Percentiles rank a stretch among this genome's conserved stretches.
Evolutionary conservation across 2,329 filamentous ascomycete species (phyloP).

Genomic region (Hypoxylon sp.): DNA sequence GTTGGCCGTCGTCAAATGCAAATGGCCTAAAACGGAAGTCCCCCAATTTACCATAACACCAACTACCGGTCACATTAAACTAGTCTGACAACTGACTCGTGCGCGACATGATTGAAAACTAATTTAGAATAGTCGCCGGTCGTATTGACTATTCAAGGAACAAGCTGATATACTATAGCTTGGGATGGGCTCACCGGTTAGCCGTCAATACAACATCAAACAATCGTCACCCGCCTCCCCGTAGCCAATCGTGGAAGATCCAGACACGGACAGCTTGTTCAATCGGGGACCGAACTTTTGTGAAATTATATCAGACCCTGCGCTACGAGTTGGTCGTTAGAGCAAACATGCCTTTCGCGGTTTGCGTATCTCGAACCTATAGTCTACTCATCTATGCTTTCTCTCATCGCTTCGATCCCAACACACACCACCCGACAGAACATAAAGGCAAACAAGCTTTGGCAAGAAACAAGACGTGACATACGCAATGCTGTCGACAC

Average conservation of each 20-base stretch:
- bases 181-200: slow-evolving; percentile 35
- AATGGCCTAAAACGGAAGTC: slow-evolving; percentile 48
- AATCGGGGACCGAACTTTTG: slow-evolving; percentile 17
- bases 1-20: slow-evolving; percentile 48
- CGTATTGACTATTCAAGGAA: slow-evolving; percentile 35
- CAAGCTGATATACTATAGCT: slow-evolving; percentile 38
- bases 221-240: slow-evolving; percentile 25
- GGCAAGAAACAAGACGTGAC: slow-evolving; percentile 24
- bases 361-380: slow-evolving; percentile 23
- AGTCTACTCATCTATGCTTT: slow-evolving; percentile 15
- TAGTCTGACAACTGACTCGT: slow-evolving; percentile 28
- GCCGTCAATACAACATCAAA: slow-evolving; percentile 38
- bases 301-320: slow-evolving; percentile 23
- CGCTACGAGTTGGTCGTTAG: slow-evolving; percentile 23
- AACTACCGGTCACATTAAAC: slow-evolving; percentile 38
- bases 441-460: slow-evolving; percentile 27
- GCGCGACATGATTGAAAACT: slow-evolving; percentile 26
- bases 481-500: slow-evolving; percentile 28
- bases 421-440: slow-evolving; percentile 9
- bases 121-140: slow-evolving; percentile 30
- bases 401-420: slow-evolving; percentile 19
- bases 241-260: slow-evolving; percentile 35
- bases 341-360: slow-evolving; percentile 23
- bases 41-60: slow-evolving; percentile 37
- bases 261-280: slow-evolving; percentile 20